phyloP scores from a whole-genome alignment of 805 yeast species.

The Hagleromyces aurorensis region DNA sequence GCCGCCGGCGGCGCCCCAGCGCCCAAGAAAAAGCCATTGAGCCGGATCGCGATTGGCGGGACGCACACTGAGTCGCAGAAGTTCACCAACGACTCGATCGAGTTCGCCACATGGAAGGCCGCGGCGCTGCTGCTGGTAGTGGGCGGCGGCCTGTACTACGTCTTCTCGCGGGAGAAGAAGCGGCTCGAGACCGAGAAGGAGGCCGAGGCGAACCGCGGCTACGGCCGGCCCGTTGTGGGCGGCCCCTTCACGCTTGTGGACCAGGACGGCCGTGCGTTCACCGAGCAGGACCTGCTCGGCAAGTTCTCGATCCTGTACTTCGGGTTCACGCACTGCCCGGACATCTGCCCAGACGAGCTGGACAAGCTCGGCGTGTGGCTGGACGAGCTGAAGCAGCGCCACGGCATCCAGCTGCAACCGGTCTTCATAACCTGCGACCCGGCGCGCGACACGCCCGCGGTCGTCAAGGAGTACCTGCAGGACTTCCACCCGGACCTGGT shows the following conservation, averaged over 20 bases:
- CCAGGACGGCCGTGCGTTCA: constrained; percentile 61
- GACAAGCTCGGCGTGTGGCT: constrained; percentile 75
- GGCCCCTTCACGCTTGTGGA: constrained; percentile 78
- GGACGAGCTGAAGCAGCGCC: constrained; percentile 51
- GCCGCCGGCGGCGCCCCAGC: neutral
- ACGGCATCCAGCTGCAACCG: constrained; percentile 64
- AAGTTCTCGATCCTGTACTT: constrained; percentile 83
- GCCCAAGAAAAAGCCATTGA: constrained; percentile 49
- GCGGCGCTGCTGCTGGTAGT: constrained; percentile 54
- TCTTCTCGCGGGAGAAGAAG: constrained; percentile 70
- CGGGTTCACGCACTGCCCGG: constrained; percentile 97
- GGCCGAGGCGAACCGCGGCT: constrained; percentile 78
- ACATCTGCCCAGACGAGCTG: constrained; percentile 95
- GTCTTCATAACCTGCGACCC: constrained; percentile 96
- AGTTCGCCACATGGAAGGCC: constrained; percentile 82
- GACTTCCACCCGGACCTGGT: constrained; percentile 88
- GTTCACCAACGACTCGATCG: constrained; percentile 34
- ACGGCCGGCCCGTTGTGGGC: constrained; percentile 89
- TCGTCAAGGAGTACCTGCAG: constrained; percentile 67
- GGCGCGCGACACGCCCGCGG: constrained; percentile 84
- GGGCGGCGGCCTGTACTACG: constrained; percentile 66
- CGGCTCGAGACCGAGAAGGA: constrained; percentile 65
- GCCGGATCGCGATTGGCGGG: constrained; percentile 75
- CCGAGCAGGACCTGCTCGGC: constrained; percentile 68
- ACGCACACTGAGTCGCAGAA: constrained; percentile 13